These are phyloP conservation scores for Phytophthora niederhauseri DNA, from an alignment of 352 stramenopile species.

Conservation along the genomic window DNA sequence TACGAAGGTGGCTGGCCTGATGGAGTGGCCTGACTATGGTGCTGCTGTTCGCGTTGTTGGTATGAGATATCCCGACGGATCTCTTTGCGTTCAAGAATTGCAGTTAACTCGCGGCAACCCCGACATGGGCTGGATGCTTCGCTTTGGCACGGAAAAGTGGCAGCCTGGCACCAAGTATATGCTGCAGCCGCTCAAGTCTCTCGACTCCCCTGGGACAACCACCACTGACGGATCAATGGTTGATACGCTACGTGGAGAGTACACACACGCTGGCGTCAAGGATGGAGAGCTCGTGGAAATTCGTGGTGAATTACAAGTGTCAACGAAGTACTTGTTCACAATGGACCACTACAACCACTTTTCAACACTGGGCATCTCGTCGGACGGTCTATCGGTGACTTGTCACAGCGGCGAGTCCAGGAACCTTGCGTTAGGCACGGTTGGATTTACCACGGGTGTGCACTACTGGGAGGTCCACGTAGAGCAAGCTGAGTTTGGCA, in stretches of 20 bases:
- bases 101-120: conserved; percentile 81
- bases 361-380: conserved; percentile 76
- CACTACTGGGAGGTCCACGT: conserved; percentile 99
- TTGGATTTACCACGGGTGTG: conserved; percentile 91
- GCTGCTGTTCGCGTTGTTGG: conserved; percentile 76
- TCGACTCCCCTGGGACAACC: conserved; percentile 12
- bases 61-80: conserved; percentile 53
- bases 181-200: conserved; percentile 39
- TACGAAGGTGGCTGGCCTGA: conserved; percentile 60
- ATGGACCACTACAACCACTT: conserved; percentile 86
- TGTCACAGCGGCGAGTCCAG: conserved; percentile 87
- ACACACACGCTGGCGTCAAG: conserved; percentile 56
- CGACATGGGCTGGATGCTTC: conserved; percentile 88
- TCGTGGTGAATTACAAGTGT: conserved; percentile 63
- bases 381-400: conserved; percentile 80
- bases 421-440: conserved; percentile 83
- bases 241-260: conserved; percentile 60
- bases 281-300: conserved; percentile 72
- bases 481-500: conserved; percentile 97
- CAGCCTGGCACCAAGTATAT: conserved; percentile 88
- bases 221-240: conserved; percentile 20
- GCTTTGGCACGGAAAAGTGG: conserved; percentile 89
- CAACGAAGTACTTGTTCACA: conserved; percentile 82
- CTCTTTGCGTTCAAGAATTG: conserved; percentile 79
- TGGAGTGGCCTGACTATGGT: conserved; percentile 88